phyloP scores from a whole-genome alignment of 2,329 filamentous ascomycete genomes.

The Biscogniauxia mediterranea region DNA sequence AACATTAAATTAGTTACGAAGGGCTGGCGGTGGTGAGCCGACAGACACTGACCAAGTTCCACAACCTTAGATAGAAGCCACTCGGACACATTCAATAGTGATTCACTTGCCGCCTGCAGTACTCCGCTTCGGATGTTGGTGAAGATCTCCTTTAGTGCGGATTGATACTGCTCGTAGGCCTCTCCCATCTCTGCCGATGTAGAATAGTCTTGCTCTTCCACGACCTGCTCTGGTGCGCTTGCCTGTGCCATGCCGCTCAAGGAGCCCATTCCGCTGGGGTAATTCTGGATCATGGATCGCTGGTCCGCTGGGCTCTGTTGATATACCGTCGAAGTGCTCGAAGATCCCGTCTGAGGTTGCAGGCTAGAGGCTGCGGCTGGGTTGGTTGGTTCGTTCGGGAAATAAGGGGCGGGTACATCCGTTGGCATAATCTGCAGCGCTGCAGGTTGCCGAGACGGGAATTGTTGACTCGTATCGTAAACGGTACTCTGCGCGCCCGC shows the following conservation, averaged over 20 bases:
- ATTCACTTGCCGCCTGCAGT: slow-evolving; percentile 50
- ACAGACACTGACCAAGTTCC: slow-evolving; percentile 49
- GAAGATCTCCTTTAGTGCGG: slow-evolving; percentile 65
- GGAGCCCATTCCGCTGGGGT: slow-evolving; percentile 46
- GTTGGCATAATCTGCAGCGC: slow-evolving; percentile 71
- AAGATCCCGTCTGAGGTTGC: slow-evolving; percentile 48
- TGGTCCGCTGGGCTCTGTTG: slow-evolving; percentile 59
- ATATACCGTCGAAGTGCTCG: slow-evolving; percentile 60
- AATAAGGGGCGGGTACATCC: slow-evolving; percentile 72
- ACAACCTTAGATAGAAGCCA: slow-evolving; percentile 56
- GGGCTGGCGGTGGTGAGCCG: slow-evolving; percentile 4
- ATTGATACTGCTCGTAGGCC: slow-evolving; percentile 65
- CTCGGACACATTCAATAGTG: slow-evolving; percentile 51
- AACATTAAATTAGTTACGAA: slow-evolving; percentile 25
- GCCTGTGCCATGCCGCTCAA: slow-evolving; percentile 47
- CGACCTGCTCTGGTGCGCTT: slow-evolving; percentile 44
- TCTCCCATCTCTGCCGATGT: slow-evolving; percentile 60
- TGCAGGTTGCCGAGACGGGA: slow-evolving; percentile 72
- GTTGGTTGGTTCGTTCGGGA: slow-evolving; percentile 64
- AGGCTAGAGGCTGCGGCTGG: slow-evolving; percentile 55
- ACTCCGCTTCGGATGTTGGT: slow-evolving; percentile 61
- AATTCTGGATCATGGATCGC: slow-evolving; percentile 54
- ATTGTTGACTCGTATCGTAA: slow-evolving; percentile 76
- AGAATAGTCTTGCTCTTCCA: slow-evolving; percentile 59
- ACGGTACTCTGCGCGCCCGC: slow-evolving; percentile 59